Evolutionary conservation across 2,329 filamentous ascomycete genomes (phyloP), one percentile per base, ranked within the genome.

Genomic region (Zelopaecilomyces penicillatus): DNA sequence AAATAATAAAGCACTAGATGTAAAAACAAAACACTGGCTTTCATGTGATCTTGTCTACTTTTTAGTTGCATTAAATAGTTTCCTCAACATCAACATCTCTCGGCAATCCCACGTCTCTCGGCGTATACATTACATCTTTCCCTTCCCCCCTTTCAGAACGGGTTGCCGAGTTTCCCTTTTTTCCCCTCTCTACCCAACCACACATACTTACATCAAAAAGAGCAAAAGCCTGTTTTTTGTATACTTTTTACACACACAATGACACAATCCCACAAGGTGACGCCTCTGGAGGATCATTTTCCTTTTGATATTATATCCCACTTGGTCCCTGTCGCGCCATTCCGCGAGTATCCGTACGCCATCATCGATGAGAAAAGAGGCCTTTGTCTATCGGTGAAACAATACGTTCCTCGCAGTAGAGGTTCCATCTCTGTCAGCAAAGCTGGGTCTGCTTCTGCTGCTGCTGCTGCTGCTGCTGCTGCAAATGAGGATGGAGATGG

Each of bases 281-380:
- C 27, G 33, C 34, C n/a, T 5, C 12, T 43, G 26, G 26, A 43
- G 10, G 27, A 30, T n/a, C 27, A 43, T 26, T 43, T n/a, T 29
- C 34, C 27, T 7, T 43, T 43, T 12, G 41, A 43, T 6, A 43
- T 43, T n/a, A 27, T 32, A 30, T 43, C 33, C 26, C 34, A 43
- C 34, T 12, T 37, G 5, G 19, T 43, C 6, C 34, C 41, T 28
- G 35, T 43, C 34, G 26, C 41, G 9, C 37, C 37, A 26, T 44
- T 41, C 30, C 43, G 43, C 19, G 43, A 44, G 36, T 44, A 44
- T 30, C 43, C 43, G 11, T 29, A 31, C 12, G 43, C 43, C 6
- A 35, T 37, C 26, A 32, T 44, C 12, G 36, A 44, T 30, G 35
- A 44, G 6, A 5, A 7, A 5, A 33, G 29, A 5, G 42, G 42